Conservation (phyloP, 768 basidiomycete genomes). For the Daedaleopsis nitida region DNA sequence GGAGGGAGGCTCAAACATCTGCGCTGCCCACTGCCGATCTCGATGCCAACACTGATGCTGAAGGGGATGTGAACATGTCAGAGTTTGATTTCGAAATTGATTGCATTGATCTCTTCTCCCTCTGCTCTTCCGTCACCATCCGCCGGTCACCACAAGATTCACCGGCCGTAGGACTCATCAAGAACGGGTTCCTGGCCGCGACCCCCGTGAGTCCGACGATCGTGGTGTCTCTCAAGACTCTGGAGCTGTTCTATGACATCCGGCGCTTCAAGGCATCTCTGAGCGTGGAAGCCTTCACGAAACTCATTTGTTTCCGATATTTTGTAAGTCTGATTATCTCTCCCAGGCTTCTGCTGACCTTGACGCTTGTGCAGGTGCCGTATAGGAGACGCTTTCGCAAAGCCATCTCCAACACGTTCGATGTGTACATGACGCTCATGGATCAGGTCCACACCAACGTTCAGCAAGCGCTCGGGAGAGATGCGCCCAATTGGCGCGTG, state of each 20-base stretch:
- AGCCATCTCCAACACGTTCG: conserved; percentile 35
- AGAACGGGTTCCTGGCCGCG: conserved; percentile 11
- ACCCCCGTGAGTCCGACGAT: conserved; percentile 6
- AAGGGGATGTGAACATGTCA: too few relatives aligned
- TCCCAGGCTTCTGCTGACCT: too few relatives aligned
- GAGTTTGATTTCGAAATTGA: conserved; percentile 5
- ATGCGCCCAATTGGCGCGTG: conserved; percentile 35
- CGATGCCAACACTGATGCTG: neutral
- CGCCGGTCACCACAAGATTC: neutral
- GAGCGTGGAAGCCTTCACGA: conserved; percentile 24
- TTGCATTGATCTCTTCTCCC: conserved; percentile 6
- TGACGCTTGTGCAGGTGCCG: too few relatives aligned
- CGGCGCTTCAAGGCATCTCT: conserved; percentile 19
- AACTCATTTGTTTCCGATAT: conserved; percentile 20
- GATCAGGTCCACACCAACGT: conserved; percentile 25
- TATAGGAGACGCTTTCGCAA: conserved; percentile 27
- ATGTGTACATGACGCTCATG: conserved; percentile 36
- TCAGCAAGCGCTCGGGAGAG: conserved; percentile 27
- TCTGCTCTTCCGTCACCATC: neutral
- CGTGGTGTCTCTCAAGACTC: conserved; percentile 19
- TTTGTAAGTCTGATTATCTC: conserved; percentile 10
- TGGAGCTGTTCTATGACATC: conserved; percentile 15
- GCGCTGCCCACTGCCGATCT: too few relatives aligned
- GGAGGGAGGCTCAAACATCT: too few relatives aligned
- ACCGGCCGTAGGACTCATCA: neutral